phyloP scores from a whole-genome alignment of 805 yeast species.

The Kodamaea nitidulidarum region DNA sequence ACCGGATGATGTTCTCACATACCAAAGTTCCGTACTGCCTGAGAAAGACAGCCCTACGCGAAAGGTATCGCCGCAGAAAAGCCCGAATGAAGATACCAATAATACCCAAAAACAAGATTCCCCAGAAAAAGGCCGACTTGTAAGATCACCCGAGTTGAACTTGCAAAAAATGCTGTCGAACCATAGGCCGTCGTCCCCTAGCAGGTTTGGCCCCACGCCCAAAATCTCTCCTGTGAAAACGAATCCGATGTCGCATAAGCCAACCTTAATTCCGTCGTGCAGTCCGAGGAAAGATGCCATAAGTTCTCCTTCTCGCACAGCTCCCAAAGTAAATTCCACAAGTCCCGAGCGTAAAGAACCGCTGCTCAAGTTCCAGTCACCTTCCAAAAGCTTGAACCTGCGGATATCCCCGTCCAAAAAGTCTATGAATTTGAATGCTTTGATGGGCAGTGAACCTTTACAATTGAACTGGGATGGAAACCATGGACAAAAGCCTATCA shows the following conservation, averaged over 20 bases:
- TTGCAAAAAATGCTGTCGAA: no score
- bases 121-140: not conserved
- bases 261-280: no score
- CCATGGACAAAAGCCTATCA: not conserved
- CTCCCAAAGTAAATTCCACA: no score
- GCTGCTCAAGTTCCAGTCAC: not conserved
- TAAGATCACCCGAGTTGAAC: not conserved
- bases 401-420: slow-evolving; percentile 40
- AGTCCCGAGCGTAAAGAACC: not conserved
- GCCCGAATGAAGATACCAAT: not conserved
- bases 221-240: not conserved
- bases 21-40: slow-evolving; percentile 4
- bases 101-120: not conserved
- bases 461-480: slow-evolving; percentile 1
- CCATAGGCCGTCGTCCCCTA: no score
- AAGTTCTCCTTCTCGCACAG: no score
- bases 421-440: slow-evolving; percentile 32
- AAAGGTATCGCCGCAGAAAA: slow-evolving; percentile 1
- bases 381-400: slow-evolving; percentile 9
- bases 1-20: slow-evolving; percentile 29
- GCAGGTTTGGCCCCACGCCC: no score
- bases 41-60: not conserved
- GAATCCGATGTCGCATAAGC: no score
- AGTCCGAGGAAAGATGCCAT: no score
- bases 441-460: slow-evolving; percentile 18